Percentiles rank a stretch among this genome's conserved stretches.
phyloP scores from a whole-genome alignment of 169 alveolate genomes.

The Plasmodium gonderi region DNA sequence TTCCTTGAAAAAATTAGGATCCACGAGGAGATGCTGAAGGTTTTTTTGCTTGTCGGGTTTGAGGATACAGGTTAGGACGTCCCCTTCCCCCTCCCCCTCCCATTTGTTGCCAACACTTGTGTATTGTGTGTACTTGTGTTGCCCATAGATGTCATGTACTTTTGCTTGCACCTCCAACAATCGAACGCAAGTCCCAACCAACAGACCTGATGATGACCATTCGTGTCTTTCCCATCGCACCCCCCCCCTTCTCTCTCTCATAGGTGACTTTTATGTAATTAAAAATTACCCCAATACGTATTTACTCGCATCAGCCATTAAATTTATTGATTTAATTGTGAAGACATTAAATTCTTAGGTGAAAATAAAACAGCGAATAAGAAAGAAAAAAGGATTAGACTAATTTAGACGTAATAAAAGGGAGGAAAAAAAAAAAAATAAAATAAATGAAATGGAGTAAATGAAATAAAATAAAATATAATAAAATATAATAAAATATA shows the following conservation, averaged over 20 bases:
- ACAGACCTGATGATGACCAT: background rate
- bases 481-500: no score
- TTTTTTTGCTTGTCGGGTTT: slow-evolving; percentile 68
- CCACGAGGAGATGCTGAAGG: slow-evolving; percentile 56
- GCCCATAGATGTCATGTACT: background rate
- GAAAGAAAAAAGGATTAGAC: background rate
- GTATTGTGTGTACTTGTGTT: background rate
- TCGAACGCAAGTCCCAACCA: no score
- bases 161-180: background rate
- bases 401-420: background rate
- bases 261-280: slow-evolving; percentile 67
- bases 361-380: background rate
- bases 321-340: slow-evolving; percentile 53
- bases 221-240: background rate
- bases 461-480: no score
- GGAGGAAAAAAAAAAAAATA: background rate
- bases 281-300: slow-evolving; percentile 66
- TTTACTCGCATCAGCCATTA: slow-evolving; percentile 55
- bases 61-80: slow-evolving; percentile 51
- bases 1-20: slow-evolving; percentile 60
- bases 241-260: background rate
- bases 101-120: no score
- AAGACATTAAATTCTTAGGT: slow-evolving; percentile 23
- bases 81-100: background rate
- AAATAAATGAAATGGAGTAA: no score